A percentile compares a stretch with the other conserved stretches of the same genome.
phyloP scores from a whole-genome alignment of 2,329 filamentous ascomycete genomes.

The Fusarium algeriense region DNA sequence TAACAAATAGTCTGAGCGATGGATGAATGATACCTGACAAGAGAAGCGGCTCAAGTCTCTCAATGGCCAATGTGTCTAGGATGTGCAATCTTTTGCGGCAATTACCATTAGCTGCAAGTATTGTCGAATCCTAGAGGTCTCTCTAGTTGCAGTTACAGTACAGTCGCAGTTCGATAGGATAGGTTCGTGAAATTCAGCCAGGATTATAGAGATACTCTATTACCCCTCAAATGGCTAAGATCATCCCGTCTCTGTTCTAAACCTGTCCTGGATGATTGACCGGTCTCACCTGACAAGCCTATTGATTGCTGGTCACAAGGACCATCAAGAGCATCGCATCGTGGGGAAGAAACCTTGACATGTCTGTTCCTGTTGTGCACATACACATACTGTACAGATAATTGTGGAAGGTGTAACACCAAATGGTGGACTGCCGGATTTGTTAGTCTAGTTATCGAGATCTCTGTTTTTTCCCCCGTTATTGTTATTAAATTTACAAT shows the following conservation, averaged over 20 bases:
- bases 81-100: constrained; percentile 23
- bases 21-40: constrained; percentile 8
- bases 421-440: constrained; percentile 3
- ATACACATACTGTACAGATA: background rate
- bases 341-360: constrained; percentile 11
- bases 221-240: constrained; percentile 41
- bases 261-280: constrained; percentile 28
- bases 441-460: background rate
- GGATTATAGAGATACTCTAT: constrained; percentile 7
- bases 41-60: background rate
- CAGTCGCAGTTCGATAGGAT: background rate
- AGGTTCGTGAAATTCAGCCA: constrained; percentile 10
- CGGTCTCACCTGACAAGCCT: constrained; percentile 40
- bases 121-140: constrained; percentile 16
- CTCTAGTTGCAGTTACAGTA: background rate
- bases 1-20: constrained; percentile 1
- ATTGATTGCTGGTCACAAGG: constrained; percentile 12
- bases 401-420: constrained; percentile 21
- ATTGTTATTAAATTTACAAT: background rate
- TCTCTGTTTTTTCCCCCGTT: background rate
- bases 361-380: constrained; percentile 7
- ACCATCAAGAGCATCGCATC: constrained; percentile 19
- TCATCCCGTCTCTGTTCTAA: constrained; percentile 26
- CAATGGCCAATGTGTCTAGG: background rate
- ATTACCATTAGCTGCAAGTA: constrained; percentile 17